A percentile compares a stretch with the other conserved stretches of the same genome.
Conservation (phyloP, 192 early-diverging fungal species). For the Linnemannia elongata region DNA sequence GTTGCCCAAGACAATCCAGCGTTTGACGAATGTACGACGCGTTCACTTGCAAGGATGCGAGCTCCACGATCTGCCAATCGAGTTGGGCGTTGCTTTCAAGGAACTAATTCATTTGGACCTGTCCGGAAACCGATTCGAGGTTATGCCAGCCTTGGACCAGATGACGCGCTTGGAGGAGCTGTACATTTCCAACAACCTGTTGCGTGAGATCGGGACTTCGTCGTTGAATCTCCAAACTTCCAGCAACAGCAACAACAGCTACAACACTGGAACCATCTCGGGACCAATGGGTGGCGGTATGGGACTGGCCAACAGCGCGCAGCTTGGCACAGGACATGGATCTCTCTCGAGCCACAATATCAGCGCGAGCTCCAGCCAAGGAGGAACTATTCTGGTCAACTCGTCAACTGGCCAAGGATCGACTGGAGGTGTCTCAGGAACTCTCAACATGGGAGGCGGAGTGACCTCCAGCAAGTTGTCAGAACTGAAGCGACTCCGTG, state of each 20-base stretch:
- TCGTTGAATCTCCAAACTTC: conserved; percentile 40
- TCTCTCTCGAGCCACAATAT: background rate
- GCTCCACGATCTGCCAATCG: conserved; percentile 55
- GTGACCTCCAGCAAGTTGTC: conserved; percentile 52
- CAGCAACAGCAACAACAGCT: conserved; percentile 15
- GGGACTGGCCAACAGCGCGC: background rate
- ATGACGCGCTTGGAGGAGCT: conserved; percentile 57
- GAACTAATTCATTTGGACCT: conserved; percentile 52
- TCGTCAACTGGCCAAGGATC: background rate
- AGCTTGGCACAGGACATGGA: conserved; percentile 10
- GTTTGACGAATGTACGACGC: conserved; percentile 38
- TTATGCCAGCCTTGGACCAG: conserved; percentile 51
- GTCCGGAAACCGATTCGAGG: conserved; percentile 59
- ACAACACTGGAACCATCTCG: conserved; percentile 12
- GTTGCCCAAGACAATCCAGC: conserved; percentile 47
- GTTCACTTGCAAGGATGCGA: conserved; percentile 59
- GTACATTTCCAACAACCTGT: conserved; percentile 57
- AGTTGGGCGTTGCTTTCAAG: conserved; percentile 54
- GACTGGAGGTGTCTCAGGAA: background rate
- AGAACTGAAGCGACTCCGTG: conserved; percentile 49
- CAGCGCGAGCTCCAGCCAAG: background rate
- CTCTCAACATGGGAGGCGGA: conserved; percentile 18
- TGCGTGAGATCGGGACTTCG: conserved; percentile 53
- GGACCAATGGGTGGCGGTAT: conserved; percentile 16
- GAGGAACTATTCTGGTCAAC: background rate